Conservation (phyloP, 768 basidiomycete genomes). For the Daedalea quercina region DNA sequence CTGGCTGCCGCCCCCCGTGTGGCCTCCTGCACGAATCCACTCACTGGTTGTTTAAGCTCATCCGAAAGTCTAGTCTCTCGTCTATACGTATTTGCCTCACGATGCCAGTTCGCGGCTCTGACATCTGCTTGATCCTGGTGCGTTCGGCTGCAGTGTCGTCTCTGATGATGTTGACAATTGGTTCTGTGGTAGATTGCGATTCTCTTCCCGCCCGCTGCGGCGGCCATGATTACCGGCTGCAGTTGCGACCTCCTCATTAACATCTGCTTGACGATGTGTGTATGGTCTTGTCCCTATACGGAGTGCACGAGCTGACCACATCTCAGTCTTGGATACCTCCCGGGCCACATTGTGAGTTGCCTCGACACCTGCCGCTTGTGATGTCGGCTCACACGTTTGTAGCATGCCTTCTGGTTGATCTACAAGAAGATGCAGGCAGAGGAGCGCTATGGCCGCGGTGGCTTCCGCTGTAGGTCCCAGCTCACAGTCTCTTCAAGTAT, state of each 20-base stretch:
- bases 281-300: neutral
- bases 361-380: neutral
- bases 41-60: too few relatives aligned
- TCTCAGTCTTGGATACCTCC: constrained; percentile 67
- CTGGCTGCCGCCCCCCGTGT: too few relatives aligned
- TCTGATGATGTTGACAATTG: neutral
- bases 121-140: constrained; percentile 75
- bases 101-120: constrained; percentile 51
- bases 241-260: constrained; percentile 85
- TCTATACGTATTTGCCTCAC: too few relatives aligned
- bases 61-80: too few relatives aligned
- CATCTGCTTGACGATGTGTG: constrained; percentile 70
- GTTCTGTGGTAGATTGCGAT: constrained; percentile 54
- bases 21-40: too few relatives aligned
- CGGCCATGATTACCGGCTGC: constrained; percentile 72
- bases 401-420: constrained; percentile 88
- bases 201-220: constrained; percentile 77
- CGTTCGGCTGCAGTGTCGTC: constrained; percentile 20
- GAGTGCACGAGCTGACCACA: neutral
- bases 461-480: constrained; percentile 63
- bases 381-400: neutral
- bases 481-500: neutral
- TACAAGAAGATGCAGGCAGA: constrained; percentile 88
- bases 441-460: constrained; percentile 71
- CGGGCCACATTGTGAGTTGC: constrained; percentile 45